Conservation (phyloP, 345 rosid genomes). For the Brassica cretica region DNA sequence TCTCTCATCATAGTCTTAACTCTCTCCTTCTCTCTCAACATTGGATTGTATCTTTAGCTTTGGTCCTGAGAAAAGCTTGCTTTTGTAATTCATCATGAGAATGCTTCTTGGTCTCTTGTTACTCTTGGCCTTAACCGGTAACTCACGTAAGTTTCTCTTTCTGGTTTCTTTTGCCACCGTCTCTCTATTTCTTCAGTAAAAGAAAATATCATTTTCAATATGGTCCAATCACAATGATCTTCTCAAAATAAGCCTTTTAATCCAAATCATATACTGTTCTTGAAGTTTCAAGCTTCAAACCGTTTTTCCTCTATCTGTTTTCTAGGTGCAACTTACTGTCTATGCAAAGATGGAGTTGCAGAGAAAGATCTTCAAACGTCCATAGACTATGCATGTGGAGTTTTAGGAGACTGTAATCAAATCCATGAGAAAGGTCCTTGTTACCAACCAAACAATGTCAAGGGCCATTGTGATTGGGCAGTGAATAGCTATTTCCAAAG, state of each 20-base stretch:
- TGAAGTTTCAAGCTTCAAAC: background rate
- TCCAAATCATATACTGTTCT: background rate
- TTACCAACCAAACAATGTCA: slow-evolving; percentile 66
- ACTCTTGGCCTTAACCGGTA: slow-evolving; percentile 52
- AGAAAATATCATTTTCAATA: background rate
- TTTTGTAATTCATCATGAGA: slow-evolving; percentile 53
- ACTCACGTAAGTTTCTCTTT: slow-evolving; percentile 60
- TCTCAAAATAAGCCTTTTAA: slow-evolving; percentile 5
- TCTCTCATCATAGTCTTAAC: background rate
- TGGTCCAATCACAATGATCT: slow-evolving; percentile 18
- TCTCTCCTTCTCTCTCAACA: slow-evolving; percentile 21
- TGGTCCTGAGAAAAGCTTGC: background rate
- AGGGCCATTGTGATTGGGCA: slow-evolving; percentile 85
- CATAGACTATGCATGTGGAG: slow-evolving; percentile 96
- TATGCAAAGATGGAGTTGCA: slow-evolving; percentile 72
- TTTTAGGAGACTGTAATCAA: slow-evolving; percentile 56
- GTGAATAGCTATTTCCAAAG: slow-evolving; percentile 85
- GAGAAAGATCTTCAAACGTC: slow-evolving; percentile 61
- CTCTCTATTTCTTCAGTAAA: background rate
- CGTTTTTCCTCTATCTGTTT: background rate
- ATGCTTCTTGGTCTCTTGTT: slow-evolving; percentile 49
- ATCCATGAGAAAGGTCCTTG: slow-evolving; percentile 74
- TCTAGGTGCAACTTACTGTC: slow-evolving; percentile 67
- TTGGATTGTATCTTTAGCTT: background rate
- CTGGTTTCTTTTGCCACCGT: background rate